These are phyloP conservation scores for Prototheca wickerhamii DNA, from an alignment of 163 green algal genomes.

Conservation along the genomic window DNA sequence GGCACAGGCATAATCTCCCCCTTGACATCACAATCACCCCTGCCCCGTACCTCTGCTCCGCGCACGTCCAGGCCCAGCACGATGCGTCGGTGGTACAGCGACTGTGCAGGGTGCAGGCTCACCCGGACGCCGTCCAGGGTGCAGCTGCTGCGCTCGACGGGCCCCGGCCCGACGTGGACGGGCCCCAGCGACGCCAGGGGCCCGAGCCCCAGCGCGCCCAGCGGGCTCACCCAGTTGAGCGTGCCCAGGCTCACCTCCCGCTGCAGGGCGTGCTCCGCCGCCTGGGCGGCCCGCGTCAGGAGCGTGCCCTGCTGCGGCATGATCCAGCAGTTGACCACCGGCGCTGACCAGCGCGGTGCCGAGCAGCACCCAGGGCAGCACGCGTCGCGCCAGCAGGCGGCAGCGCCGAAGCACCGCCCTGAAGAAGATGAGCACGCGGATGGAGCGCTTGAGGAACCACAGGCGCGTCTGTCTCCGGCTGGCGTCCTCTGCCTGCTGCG, in stretches of 20 bases:
- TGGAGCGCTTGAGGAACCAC: no score
- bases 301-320: neutral
- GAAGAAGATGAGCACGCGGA: no score
- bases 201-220: conserved; percentile 32
- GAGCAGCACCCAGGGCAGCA: no score
- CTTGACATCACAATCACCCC: neutral
- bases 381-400: no score
- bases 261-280: conserved; percentile 8
- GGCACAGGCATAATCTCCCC: neutral
- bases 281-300: neutral
- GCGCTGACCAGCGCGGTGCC: no score
- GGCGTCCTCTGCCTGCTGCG: no score
- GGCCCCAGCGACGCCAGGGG: conserved; percentile 47
- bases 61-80: conserved; percentile 46
- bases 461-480: no score
- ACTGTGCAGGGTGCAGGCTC: conserved; percentile 47
- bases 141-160: conserved; percentile 47
- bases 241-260: conserved; percentile 40
- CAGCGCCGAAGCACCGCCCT: no score
- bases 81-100: conserved; percentile 46
- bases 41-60: conserved; percentile 18
- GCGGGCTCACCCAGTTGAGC: conserved; percentile 49
- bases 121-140: conserved; percentile 39
- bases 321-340: no score
- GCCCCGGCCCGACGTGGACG: conserved; percentile 48